A percentile compares a stretch with the other conserved stretches of the same genome.
Conservation (phyloP, 2,329 filamentous ascomycete genomes). For the Blastomyces parvus region DNA sequence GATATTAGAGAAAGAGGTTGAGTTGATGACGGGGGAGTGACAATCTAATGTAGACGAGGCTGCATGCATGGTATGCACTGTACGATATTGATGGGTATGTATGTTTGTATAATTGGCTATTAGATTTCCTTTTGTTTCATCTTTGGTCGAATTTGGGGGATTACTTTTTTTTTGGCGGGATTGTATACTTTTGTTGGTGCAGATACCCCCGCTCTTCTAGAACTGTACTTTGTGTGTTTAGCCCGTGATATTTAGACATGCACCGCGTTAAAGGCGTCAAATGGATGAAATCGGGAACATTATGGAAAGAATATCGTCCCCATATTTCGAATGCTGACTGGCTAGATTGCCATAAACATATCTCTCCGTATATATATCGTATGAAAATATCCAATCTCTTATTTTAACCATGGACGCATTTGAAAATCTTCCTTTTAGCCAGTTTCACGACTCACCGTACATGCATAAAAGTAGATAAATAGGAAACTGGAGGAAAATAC, state of each 20-base stretch:
- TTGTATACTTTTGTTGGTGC: not conserved
- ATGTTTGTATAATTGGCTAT: not conserved
- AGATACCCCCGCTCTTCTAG: not conserved
- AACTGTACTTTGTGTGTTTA: not conserved
- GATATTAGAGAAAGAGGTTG: conserved; percentile 33
- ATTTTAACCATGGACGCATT: not conserved
- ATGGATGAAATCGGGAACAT: not conserved
- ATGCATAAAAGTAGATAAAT: not conserved
- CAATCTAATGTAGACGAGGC: not conserved
- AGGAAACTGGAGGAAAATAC: not conserved
- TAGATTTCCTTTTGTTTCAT: not conserved
- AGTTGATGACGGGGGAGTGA: not conserved
- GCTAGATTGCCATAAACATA: not conserved
- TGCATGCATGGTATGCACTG: not conserved
- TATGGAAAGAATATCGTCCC: not conserved
- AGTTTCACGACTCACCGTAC: not conserved
- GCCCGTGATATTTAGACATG: not conserved
- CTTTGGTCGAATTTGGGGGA: not conserved
- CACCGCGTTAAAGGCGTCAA: not conserved
- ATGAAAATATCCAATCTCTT: not conserved
- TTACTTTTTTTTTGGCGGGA: not conserved
- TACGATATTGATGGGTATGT: not conserved
- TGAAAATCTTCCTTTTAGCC: not conserved
- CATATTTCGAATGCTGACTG: not conserved
- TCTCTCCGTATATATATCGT: not conserved